Evolutionary conservation across 2,329 filamentous ascomycete genomes (phyloP).

Genomic region (Fusarium denticulatum): DNA sequence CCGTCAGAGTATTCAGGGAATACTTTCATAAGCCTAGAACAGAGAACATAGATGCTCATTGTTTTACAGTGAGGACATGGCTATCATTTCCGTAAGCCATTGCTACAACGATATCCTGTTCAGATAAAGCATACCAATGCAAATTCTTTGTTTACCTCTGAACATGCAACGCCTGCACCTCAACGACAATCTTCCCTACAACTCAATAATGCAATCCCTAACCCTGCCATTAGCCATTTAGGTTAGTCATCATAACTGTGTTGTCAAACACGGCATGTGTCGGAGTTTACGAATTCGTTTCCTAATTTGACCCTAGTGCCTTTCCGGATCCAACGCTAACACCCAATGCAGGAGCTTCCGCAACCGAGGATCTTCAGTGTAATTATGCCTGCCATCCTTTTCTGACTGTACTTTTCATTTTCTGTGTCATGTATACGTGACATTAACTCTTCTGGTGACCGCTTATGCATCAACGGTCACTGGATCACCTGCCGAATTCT

Average conservation of each 20-base stretch:
- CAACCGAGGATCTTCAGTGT: background rate
- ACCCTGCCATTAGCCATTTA: background rate
- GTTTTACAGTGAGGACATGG: no score
- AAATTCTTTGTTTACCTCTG: background rate
- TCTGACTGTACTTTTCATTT: background rate
- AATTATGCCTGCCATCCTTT: background rate
- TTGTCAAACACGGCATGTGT: background rate
- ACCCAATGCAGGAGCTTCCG: background rate
- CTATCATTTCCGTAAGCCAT: no score
- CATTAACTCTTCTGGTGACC: accelerated
- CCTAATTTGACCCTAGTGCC: background rate
- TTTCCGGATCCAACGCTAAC: background rate
- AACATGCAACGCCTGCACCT: accelerated
- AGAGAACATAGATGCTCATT: no score
- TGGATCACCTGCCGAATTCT: background rate
- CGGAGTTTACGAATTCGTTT: background rate
- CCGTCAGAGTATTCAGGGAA: accelerated
- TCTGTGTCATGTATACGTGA: background rate
- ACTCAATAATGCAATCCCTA: background rate
- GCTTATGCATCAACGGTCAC: background rate
- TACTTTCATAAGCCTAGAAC: no score
- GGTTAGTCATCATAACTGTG: background rate
- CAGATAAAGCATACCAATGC: background rate
- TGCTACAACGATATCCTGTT: no score
- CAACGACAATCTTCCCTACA: accelerated